Base-by-base conservation (phyloP, 108 stramenopile species). In the Conticribra guillardii region DNA sequence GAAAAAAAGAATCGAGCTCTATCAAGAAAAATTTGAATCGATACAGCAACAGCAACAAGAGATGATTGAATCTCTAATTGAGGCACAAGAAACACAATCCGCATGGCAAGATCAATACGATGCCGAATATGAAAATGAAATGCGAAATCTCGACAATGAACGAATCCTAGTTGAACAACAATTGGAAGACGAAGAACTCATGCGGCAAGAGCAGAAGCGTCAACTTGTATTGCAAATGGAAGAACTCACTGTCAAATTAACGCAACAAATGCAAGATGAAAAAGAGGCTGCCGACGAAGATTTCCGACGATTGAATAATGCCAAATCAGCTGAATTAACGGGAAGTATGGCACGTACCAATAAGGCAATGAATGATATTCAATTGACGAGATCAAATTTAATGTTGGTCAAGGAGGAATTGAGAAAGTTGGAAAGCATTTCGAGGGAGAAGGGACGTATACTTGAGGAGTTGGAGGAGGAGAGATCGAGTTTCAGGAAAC, bases 401-500 rank as follows among this genome's bases (percentile, higher is more conserved):
- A 29, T 62, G 0, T 29, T 61, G 9, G 55, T 56, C 34, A 57
- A 67, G 23, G 66, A 61, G 5, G 54, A 66, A 53, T 47, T 76
- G 14, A 22, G 41, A 26, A 28, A 41, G 14, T 57, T 76, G 31
- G 66, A 76, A 47, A 23, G 24, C 3, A 47, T n/a, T 19, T 51
- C 57, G 11, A 28, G 33, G 60, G 60, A 58, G 51, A 76, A 76
- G 45, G 29, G 31, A 28, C 21, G 30, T 24, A 30, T 54, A 5
- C 22, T 76, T 34, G 16, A 48, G 24, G 66, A 48, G 44, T 55
- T 76, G 21, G 60, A 67, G 44, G 66, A 67, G 26, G 74, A 76
- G 41, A 67, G 74, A 50, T 53, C 66, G 16, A 76, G 74, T 37
- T 68, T 76, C 44, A 52, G 74, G 45, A 76, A 76, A 61, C 74